Conservation (phyloP, 495 filamentous ascomycete species). For the Amniculicola lignicola region DNA sequence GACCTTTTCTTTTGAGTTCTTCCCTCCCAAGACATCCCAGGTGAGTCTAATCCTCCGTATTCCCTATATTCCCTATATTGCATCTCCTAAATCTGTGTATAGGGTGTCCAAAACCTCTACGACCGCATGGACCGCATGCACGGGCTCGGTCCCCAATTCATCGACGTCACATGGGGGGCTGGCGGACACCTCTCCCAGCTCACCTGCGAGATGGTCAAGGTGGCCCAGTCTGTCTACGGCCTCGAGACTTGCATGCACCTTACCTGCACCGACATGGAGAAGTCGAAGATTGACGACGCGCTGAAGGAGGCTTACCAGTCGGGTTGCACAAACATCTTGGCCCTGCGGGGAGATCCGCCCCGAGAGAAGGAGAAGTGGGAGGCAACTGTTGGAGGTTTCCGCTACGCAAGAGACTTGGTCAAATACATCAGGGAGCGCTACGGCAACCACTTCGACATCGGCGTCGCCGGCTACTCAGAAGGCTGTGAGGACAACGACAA, state of each 20-base stretch:
- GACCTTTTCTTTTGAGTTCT: conserved; percentile 98
- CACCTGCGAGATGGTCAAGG: conserved; percentile 96
- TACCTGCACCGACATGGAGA: conserved; percentile 97
- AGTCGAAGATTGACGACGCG: conserved; percentile 83
- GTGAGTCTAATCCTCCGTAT: conserved; percentile 36
- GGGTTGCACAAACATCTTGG: conserved; percentile 96
- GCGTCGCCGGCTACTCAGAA: conserved; percentile 95
- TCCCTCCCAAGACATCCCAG: conserved; percentile 97
- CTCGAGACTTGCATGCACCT: conserved; percentile 99
- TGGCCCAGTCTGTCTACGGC: conserved; percentile 93
- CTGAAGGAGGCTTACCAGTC: conserved; percentile 86
- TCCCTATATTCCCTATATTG: background rate
- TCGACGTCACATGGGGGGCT: conserved; percentile 98
- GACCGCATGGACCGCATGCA: conserved; percentile 99
- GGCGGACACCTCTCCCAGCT: conserved; percentile 86
- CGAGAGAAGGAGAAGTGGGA: conserved; percentile 93
- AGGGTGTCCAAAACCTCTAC: conserved; percentile 98
- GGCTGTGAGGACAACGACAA: conserved; percentile 91
- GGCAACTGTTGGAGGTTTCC: conserved; percentile 78
- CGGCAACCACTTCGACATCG: conserved; percentile 95
- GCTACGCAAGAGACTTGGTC: conserved; percentile 90
- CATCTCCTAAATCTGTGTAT: no score
- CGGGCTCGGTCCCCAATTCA: conserved; percentile 84
- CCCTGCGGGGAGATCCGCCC: conserved; percentile 90
- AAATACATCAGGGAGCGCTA: conserved; percentile 87